Conservation (phyloP, 495 filamentous ascomycete species). For the Chaetomidium leptoderma region DNA sequence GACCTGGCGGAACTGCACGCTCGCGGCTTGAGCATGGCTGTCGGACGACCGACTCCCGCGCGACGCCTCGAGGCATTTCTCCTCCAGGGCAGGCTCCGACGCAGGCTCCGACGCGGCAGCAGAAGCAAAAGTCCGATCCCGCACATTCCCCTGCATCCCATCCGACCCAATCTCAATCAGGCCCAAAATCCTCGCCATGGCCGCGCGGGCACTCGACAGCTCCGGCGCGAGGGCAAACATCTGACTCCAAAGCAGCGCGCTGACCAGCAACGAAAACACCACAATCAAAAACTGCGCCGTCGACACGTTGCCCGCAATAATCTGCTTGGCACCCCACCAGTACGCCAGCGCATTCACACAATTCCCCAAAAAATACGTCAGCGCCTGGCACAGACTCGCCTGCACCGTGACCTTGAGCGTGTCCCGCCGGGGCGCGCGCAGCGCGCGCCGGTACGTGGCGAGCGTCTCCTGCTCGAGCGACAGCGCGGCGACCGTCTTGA, state of each 20-base stretch:
- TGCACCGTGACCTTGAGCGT: slow-evolving; percentile 21
- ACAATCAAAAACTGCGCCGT: slow-evolving; percentile 78
- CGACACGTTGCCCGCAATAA: slow-evolving; percentile 58
- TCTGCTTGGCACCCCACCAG: slow-evolving; percentile 70
- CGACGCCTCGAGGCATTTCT: slow-evolving; percentile 22
- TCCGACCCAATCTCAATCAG: slow-evolving; percentile 21
- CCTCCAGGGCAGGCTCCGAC: slow-evolving; percentile 8
- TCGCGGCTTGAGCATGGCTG: slow-evolving; percentile 50
- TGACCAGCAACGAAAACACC: slow-evolving; percentile 50
- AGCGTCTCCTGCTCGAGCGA: slow-evolving; percentile 58
- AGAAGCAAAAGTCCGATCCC: not conserved
- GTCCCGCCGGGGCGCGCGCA: slow-evolving; percentile 16
- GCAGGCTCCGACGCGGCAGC: not conserved
- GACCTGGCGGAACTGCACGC: slow-evolving; percentile 53
- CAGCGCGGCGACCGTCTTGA: slow-evolving; percentile 82
- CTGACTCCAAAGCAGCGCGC: slow-evolving; percentile 32
- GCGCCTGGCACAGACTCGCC: slow-evolving; percentile 57
- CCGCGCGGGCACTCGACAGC: slow-evolving; percentile 28
- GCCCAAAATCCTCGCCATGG: slow-evolving; percentile 22
- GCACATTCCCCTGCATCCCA: slow-evolving; percentile 13
- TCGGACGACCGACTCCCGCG: slow-evolving; percentile 55
- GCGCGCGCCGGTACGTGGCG: slow-evolving; percentile 49
- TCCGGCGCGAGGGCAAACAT: slow-evolving; percentile 35
- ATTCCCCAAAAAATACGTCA: slow-evolving; percentile 71
- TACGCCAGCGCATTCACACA: slow-evolving; percentile 74